These are phyloP conservation scores for Aspergillus nomiae DNA, from an alignment of 2,329 filamentous ascomycete genomes.

Conservation along the genomic window DNA sequence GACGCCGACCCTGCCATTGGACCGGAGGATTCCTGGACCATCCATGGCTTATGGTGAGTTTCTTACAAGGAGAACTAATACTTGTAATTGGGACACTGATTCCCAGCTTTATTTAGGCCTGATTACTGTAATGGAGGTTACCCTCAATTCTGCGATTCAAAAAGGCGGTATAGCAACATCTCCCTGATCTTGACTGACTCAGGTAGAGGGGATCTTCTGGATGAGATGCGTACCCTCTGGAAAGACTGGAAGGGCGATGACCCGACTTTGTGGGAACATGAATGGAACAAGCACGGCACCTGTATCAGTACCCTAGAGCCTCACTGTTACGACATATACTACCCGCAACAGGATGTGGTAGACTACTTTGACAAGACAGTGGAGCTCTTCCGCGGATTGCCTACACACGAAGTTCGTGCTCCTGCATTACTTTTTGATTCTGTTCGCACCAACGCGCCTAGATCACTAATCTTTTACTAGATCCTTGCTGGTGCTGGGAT, in stretches of 20 bases:
- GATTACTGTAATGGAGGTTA: conserved; percentile 72
- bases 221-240: conserved; percentile 72
- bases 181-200: conserved; percentile 60
- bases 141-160: conserved; percentile 65
- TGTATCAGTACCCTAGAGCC: conserved; percentile 71
- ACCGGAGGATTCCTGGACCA: conserved; percentile 70
- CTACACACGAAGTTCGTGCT: conserved; percentile 59
- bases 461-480: conserved; percentile 25
- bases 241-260: conserved; percentile 67
- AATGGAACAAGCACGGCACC: conserved; percentile 76
- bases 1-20: conserved; percentile 67
- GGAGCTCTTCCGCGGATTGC: conserved; percentile 65
- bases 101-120: conserved; percentile 47
- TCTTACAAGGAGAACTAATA: background rate
- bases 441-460: background rate
- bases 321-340: conserved; percentile 65
- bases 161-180: conserved; percentile 67
- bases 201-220: conserved; percentile 58
- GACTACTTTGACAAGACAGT: conserved; percentile 71
- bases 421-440: background rate
- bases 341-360: conserved; percentile 63
- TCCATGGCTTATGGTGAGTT: conserved; percentile 67
- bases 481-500: conserved; percentile 65
- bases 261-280: conserved; percentile 70
- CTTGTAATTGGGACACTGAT: background rate